phyloP scores from a whole-genome alignment of 371 early-diverging fungal genomes.

The Syncephalastrum monosporum region DNA sequence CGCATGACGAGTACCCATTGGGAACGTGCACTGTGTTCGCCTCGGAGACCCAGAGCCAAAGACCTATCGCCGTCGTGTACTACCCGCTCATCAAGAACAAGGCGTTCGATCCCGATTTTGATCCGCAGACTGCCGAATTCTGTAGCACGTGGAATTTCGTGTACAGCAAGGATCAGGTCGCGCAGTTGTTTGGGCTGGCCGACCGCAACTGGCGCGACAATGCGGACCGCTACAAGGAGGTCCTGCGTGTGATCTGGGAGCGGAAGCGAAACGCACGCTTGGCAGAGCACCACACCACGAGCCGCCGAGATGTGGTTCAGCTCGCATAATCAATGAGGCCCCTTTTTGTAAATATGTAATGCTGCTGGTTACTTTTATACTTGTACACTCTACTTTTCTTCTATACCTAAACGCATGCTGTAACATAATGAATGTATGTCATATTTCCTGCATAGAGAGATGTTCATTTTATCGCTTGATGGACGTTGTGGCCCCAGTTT shows the following conservation, averaged over 20 bases:
- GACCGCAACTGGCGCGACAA: constrained; percentile 49
- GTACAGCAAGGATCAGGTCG: constrained; percentile 57
- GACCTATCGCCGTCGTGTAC: constrained; percentile 57
- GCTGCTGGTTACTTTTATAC: background rate
- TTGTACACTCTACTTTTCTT: background rate
- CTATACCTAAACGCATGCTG: too few species aligned
- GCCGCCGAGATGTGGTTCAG: background rate
- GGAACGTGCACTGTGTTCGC: constrained; percentile 41
- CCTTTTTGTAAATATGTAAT: background rate
- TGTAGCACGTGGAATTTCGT: constrained; percentile 70
- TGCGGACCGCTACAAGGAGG: constrained; percentile 37
- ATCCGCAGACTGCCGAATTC: constrained; percentile 62
- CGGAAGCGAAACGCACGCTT: constrained; percentile 31
- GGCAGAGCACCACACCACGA: background rate
- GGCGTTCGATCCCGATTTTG: constrained; percentile 54
- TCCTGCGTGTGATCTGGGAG: constrained; percentile 45
- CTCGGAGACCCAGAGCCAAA: constrained; percentile 17
- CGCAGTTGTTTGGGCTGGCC: constrained; percentile 50
- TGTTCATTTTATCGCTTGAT: too few species aligned
- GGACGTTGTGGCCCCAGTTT: too few species aligned
- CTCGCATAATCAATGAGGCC: background rate
- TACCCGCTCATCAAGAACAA: constrained; percentile 61
- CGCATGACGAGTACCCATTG: constrained; percentile 21
- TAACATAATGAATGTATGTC: too few species aligned
- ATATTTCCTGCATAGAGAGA: too few species aligned